Evolutionary conservation across 116 monocot genomes (phyloP), one percentile per base, ranked within the genome.

Genomic region (Iris pallida): DNA sequence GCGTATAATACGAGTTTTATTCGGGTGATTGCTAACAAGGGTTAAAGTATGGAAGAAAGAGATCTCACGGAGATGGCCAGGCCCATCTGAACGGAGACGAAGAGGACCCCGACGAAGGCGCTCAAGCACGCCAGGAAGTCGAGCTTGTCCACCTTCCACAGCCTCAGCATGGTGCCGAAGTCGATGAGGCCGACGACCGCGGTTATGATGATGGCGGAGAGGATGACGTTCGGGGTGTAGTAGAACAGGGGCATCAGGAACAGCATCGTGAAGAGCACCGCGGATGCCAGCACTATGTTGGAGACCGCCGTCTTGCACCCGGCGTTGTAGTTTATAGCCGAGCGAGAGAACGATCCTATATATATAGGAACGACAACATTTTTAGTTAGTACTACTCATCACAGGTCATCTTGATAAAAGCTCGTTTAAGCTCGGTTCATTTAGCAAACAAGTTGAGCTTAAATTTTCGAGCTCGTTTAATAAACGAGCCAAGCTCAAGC

Each of bases 301-400:
- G 89, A 89, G 4, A 85, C 70, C 16, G 89, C 89, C 5, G 89
- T 89, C 64, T 80, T 75, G 20, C 60, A 77, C 4, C 89, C 89
- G 0, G 89, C 89, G 54, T 85, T 89, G 59, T 89, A 89, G 63
- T 89, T 89, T 67, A 89, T 85, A 6, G 89, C 89, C 14, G 89
- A 89, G 8, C 89, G 65, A 41, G 91, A 91, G 55, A 95, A 95
- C 6, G 95, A 95, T 55, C 94, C 94, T 88, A 78, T 72, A 43
- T 74, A 10, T 12, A 78, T 43, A n/a, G n/a, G n/a, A n/a, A n/a
- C n/a, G n/a, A n/a, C n/a, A n/a, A n/a, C n/a, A n/a, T n/a, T n/a
- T n/a, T n/a, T n/a, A n/a, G n/a, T n/a, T n/a, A n/a, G n/a, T n/a
- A n/a, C n/a, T n/a, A n/a, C n/a, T n/a, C n/a, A n/a, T n/a, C n/a